phyloP scores from a whole-genome alignment of 805 yeast genomes.

The Zygosaccharomyces gambellarensis region DNA sequence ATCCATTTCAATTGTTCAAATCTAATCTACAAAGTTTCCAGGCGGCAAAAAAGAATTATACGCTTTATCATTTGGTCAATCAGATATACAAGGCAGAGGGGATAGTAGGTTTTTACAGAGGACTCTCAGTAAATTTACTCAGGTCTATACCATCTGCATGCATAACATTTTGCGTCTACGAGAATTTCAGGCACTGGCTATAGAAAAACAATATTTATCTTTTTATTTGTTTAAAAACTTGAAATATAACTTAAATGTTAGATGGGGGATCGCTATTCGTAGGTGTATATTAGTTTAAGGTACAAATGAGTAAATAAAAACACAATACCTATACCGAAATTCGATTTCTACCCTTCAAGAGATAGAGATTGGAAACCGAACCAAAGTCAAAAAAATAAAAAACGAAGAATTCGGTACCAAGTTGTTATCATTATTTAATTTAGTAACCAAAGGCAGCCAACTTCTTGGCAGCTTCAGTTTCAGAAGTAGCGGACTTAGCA shows the following conservation, averaged over 20 bases:
- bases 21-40: constrained; percentile 63
- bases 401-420: constrained; percentile 16
- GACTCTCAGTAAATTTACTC: constrained; percentile 68
- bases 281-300: constrained; percentile 13
- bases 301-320: constrained; percentile 18
- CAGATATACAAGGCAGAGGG: constrained; percentile 51
- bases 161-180: constrained; percentile 83
- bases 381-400: constrained; percentile 5
- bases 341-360: constrained; percentile 3
- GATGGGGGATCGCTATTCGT: constrained; percentile 4
- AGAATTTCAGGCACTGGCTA: constrained; percentile 42
- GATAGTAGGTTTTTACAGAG: constrained; percentile 70
- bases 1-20: constrained; percentile 80
- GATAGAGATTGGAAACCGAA: background rate
- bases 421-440: constrained; percentile 34
- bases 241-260: background rate
- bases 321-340: constrained; percentile 16
- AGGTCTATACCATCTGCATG: constrained; percentile 93
- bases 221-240: background rate
- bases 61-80: constrained; percentile 33
- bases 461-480: constrained; percentile 85
- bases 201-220: constrained; percentile 4
- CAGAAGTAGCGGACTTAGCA: constrained; percentile 84
- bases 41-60: constrained; percentile 23
- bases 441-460: constrained; percentile 98